phyloP scores from a whole-genome alignment of 345 rosid species.

The Triadica sebifera region DNA sequence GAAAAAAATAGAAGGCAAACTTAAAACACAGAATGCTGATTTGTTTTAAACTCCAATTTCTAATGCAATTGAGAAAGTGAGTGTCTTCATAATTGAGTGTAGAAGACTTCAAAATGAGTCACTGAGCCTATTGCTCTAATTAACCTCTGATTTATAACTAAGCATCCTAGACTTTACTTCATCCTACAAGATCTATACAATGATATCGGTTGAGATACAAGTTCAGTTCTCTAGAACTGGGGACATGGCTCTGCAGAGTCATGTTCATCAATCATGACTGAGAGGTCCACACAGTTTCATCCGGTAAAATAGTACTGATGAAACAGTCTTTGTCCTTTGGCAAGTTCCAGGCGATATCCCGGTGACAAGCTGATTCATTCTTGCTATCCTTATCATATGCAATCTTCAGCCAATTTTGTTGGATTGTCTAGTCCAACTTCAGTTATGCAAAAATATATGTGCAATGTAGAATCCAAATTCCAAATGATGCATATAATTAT shows the following conservation, averaged over 20 bases:
- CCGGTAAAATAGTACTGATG: neutral
- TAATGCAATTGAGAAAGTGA: neutral
- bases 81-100: neutral
- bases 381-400: neutral
- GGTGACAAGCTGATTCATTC: neutral
- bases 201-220: neutral
- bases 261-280: neutral
- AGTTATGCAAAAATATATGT: neutral
- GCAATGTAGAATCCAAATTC: neutral
- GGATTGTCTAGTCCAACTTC: neutral
- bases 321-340: neutral
- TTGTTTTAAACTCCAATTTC: neutral
- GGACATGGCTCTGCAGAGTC: neutral
- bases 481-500: neutral
- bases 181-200: neutral
- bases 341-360: neutral
- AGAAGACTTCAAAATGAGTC: neutral
- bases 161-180: neutral
- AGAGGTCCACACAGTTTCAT: neutral
- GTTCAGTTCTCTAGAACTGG: neutral
- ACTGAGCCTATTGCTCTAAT: neutral
- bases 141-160: neutral
- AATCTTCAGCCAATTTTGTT: constrained; percentile 3
- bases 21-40: neutral
- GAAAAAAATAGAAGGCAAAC: neutral